Percentiles rank a stretch among this genome's conserved stretches.
Evolutionary conservation across 768 basidiomycete genomes (phyloP).

Genomic region (Bullera alba): DNA sequence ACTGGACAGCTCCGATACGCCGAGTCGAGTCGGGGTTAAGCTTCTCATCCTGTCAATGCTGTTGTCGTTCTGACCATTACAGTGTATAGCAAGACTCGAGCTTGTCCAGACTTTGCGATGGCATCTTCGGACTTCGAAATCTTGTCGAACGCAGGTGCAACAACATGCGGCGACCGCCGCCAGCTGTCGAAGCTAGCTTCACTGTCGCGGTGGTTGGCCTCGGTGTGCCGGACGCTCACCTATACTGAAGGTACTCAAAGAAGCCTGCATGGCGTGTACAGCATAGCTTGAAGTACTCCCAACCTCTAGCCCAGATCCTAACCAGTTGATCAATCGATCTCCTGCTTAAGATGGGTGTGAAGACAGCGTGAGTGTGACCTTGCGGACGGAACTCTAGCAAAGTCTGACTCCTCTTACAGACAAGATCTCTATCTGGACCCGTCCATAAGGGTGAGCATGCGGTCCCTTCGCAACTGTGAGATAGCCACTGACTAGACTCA

Average conservation of each 20-base stretch:
- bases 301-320: background rate
- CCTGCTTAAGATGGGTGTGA: conserved; percentile 27
- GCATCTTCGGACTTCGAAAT: no score
- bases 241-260: no score
- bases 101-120: no score
- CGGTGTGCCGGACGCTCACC: no score
- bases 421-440: conserved; percentile 75
- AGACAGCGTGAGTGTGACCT: conserved; percentile 30
- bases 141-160: no score
- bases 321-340: background rate
- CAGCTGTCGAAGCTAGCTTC: no score
- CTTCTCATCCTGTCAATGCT: conserved; percentile 12
- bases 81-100: no score
- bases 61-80: no score
- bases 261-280: no score
- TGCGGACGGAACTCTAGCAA: background rate
- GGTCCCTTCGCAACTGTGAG: conserved; percentile 43
- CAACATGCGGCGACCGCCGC: no score
- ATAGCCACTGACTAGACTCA: conserved; percentile 7
- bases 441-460: conserved; percentile 74
- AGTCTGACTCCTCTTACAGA: conserved; percentile 14
- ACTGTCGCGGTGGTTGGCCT: no score
- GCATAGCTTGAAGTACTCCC: background rate
- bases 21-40: conserved; percentile 7
- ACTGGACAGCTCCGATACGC: background rate